Percentiles rank a stretch among this genome's conserved stretches.
Evolutionary conservation across 1,284 basidiomycete genomes (phyloP).

Genomic region (Heterobasidion irregulare): DNA sequence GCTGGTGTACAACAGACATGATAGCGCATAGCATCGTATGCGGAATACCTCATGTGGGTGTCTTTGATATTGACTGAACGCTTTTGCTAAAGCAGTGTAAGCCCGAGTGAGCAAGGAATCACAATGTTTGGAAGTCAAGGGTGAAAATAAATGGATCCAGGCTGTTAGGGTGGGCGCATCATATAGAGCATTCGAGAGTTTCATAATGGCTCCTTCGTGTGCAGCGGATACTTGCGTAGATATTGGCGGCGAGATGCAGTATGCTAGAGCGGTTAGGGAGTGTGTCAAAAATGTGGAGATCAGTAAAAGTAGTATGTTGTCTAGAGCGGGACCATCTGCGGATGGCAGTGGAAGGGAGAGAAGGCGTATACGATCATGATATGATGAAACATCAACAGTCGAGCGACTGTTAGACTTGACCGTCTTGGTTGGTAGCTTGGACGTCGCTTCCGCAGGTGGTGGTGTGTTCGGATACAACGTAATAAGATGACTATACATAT

Average conservation of each 20-base stretch:
- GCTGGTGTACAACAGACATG: conserved; percentile 22
- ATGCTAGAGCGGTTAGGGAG: conserved; percentile 32
- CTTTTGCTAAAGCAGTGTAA: conserved; percentile 45
- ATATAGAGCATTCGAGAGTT: conserved; percentile 28
- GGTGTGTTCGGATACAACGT: conserved; percentile 15
- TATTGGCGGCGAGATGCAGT: conserved; percentile 15
- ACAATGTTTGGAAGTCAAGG: conserved; percentile 41
- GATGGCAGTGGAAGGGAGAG: conserved; percentile 36
- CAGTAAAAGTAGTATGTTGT: conserved; percentile 39
- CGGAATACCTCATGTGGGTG: conserved; percentile 27
- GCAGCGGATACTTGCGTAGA: conserved; percentile 7
- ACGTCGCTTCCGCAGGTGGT: background rate
- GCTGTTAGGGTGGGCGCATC: conserved; percentile 33
- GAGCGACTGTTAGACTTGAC: background rate
- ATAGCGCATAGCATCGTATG: conserved; percentile 26
- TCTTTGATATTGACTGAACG: conserved; percentile 17
- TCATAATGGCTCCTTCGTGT: conserved; percentile 9
- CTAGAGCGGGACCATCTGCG: conserved; percentile 16
- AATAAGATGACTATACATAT: conserved; percentile 37
- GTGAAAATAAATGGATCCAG: conserved; percentile 40
- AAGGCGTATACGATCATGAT: conserved; percentile 19
- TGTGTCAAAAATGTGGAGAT: conserved; percentile 52
- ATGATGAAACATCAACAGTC: background rate
- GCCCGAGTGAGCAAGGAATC: conserved; percentile 50
- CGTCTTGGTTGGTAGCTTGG: background rate